Conservation (phyloP, 208 protist species). For the Wallacemonas sp. region DNA sequence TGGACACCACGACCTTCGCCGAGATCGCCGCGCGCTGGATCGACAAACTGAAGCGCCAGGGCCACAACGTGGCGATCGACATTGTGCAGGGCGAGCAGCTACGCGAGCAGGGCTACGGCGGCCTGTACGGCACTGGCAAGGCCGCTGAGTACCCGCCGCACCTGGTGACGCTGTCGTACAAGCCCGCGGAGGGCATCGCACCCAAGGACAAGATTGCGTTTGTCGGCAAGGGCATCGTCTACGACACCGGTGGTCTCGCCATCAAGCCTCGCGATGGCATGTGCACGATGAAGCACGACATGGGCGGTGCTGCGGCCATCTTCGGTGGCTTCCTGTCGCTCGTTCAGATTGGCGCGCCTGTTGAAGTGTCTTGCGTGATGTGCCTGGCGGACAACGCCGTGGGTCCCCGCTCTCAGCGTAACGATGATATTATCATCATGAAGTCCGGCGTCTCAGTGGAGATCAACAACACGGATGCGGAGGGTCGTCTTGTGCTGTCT, state of each 20-base stretch:
- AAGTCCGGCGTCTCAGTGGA: conserved; percentile 89
- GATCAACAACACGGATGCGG: conserved; percentile 94
- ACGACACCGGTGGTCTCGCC: conserved; percentile 90
- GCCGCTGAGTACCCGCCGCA: conserved; percentile 82
- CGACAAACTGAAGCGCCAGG: conserved; percentile 31
- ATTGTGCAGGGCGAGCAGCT: conserved; percentile 81
- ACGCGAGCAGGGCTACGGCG: conserved; percentile 79
- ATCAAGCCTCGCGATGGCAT: conserved; percentile 82
- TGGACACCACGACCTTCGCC: conserved; percentile 84
- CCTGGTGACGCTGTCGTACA: conserved; percentile 81
- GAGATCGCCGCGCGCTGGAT: conserved; percentile 61
- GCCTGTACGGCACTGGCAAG: conserved; percentile 83
- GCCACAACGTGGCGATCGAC: conserved; percentile 33
- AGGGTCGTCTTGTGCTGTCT: conserved; percentile 90
- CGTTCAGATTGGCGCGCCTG: conserved; percentile 40
- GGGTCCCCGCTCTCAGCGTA: conserved; percentile 66
- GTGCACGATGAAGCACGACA: conserved; percentile 92
- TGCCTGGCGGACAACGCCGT: conserved; percentile 93
- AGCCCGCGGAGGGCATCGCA: conserved; percentile 43
- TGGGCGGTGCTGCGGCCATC: conserved; percentile 87
- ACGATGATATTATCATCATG: conserved; percentile 89
- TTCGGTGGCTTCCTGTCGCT: conserved; percentile 79
- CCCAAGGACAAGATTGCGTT: conserved; percentile 71
- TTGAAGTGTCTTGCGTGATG: conserved; percentile 57
- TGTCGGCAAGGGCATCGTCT: conserved; percentile 93